Evolutionary conservation across 805 yeast species (phyloP).

Genomic region (Millerozyma miso): DNA sequence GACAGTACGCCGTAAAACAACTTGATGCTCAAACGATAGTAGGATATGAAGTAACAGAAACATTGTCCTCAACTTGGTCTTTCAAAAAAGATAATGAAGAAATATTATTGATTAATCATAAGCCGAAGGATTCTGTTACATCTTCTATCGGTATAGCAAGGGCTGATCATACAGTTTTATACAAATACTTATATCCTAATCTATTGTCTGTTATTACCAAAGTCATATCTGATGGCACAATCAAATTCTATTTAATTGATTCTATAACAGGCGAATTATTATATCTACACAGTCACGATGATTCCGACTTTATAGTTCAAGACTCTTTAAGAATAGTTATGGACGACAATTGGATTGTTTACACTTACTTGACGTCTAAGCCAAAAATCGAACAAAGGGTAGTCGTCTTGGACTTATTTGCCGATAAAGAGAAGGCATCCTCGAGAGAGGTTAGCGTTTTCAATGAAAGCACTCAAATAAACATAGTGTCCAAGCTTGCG

Average conservation of each 20-base stretch:
- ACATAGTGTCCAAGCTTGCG: conserved; percentile 45
- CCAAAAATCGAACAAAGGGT: conserved; percentile 54
- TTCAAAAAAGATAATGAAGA: conserved; percentile 15
- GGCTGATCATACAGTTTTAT: conserved; percentile 67
- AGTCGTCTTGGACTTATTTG: conserved; percentile 75
- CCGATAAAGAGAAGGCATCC: conserved; percentile 31
- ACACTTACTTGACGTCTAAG: conserved; percentile 51
- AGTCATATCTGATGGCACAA: conserved; percentile 10
- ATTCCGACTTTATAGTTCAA: conserved; percentile 36
- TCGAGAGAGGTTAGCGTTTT: conserved; percentile 29
- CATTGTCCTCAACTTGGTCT: conserved; percentile 26
- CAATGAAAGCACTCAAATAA: conserved; percentile 38
- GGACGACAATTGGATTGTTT: conserved; percentile 83
- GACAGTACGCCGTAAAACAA: conserved; percentile 13
- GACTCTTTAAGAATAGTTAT: conserved; percentile 48
- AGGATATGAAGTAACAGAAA: conserved; percentile 17
- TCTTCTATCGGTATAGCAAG: conserved; percentile 64
- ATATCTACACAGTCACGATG: conserved; percentile 36
- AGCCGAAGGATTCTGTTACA: conserved; percentile 20
- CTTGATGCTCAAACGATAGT: conserved; percentile 9
- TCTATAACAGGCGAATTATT: conserved; percentile 64
- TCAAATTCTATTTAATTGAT: conserved; percentile 59
- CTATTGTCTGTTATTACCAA: conserved; percentile 46
- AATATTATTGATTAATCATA: conserved; percentile 15
- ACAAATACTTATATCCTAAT: conserved; percentile 80